A percentile compares a stretch with the other conserved stretches of the same genome.
phyloP scores from a whole-genome alignment of 805 yeast species.

The Candida tibetensis region DNA sequence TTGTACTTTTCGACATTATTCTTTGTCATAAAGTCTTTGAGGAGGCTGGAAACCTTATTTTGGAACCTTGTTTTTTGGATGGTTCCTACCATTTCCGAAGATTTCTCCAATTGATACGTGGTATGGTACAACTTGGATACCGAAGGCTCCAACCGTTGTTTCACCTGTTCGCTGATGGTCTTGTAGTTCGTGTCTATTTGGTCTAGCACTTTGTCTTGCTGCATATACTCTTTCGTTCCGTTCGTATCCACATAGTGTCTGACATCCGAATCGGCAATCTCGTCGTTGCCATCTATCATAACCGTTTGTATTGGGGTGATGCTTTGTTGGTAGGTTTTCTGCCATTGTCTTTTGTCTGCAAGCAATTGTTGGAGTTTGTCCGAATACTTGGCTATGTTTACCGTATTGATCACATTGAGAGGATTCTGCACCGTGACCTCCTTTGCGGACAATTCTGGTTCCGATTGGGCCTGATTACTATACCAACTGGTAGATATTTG shows the following conservation, averaged over 20 bases:
- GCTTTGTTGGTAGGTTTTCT: conserved; percentile 21
- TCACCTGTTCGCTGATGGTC: conserved; percentile 13
- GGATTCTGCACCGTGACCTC: conserved; percentile 53
- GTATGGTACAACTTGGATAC: conserved; percentile 39
- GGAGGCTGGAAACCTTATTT: conserved; percentile 18
- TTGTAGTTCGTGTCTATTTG: conserved; percentile 10
- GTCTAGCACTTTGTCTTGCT: conserved; percentile 14
- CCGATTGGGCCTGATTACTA: conserved; percentile 28
- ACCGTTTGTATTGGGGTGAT: conserved; percentile 16
- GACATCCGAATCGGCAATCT: conserved; percentile 13
- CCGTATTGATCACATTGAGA: conserved; percentile 51
- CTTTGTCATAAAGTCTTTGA: conserved; percentile 21
- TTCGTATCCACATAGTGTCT: conserved; percentile 7
- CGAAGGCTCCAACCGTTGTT: conserved; percentile 20
- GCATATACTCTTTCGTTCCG: conserved; percentile 12
- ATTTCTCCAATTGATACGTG: conserved; percentile 26
- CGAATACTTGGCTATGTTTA: conserved; percentile 46
- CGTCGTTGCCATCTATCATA: conserved; percentile 1
- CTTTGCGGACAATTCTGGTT: conserved; percentile 20
- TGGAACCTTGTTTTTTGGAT: conserved; percentile 17
- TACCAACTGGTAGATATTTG: conserved; percentile 69
- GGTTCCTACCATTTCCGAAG: conserved; percentile 20
- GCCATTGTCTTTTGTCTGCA: conserved; percentile 50
- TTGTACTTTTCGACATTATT: conserved; percentile 12
- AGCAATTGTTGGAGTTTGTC: conserved; percentile 42